Percentiles rank a stretch among this genome's conserved stretches.
These are phyloP conservation scores for Perilla frutescens DNA, from an alignment of 257 asterid genomes.

Conservation along the genomic window DNA sequence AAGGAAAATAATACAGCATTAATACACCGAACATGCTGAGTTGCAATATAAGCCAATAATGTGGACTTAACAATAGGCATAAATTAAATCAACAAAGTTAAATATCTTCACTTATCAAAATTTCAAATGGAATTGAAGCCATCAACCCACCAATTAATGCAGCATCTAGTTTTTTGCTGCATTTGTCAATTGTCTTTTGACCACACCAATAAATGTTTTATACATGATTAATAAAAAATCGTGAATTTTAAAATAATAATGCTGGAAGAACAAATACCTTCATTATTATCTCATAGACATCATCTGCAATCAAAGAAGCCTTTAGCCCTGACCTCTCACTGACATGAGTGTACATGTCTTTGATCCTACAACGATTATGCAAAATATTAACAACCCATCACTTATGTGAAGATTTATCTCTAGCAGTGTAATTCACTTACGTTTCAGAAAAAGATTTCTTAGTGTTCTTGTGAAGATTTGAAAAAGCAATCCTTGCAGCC, in stretches of 20 bases:
- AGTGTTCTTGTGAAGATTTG: slow-evolving; percentile 94
- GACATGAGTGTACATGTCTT: slow-evolving; percentile 84
- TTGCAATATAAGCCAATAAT: background rate
- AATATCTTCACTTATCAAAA: background rate
- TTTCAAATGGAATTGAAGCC: background rate
- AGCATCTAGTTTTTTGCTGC: background rate
- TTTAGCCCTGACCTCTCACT: slow-evolving; percentile 80
- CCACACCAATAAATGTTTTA: background rate
- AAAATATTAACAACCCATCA: background rate
- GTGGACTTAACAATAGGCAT: background rate
- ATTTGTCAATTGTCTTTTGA: background rate
- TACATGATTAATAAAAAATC: background rate
- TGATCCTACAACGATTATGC: slow-evolving; percentile 55
- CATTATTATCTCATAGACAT: slow-evolving; percentile 81
- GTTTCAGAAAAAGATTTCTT: slow-evolving; percentile 97
- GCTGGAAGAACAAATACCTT: slow-evolving; percentile 53
- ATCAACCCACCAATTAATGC: background rate
- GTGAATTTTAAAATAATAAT: background rate
- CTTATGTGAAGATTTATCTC: background rate
- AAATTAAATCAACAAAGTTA: background rate
- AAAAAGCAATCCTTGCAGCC: slow-evolving; percentile 99
- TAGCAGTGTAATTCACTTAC: slow-evolving; percentile 49
- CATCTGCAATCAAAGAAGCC: slow-evolving; percentile 91
- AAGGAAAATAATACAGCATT: slow-evolving; percentile 16
- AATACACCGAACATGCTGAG: background rate